Base-by-base conservation (phyloP, 352 stramenopile species). In the Achlya hypogyna region DNA sequence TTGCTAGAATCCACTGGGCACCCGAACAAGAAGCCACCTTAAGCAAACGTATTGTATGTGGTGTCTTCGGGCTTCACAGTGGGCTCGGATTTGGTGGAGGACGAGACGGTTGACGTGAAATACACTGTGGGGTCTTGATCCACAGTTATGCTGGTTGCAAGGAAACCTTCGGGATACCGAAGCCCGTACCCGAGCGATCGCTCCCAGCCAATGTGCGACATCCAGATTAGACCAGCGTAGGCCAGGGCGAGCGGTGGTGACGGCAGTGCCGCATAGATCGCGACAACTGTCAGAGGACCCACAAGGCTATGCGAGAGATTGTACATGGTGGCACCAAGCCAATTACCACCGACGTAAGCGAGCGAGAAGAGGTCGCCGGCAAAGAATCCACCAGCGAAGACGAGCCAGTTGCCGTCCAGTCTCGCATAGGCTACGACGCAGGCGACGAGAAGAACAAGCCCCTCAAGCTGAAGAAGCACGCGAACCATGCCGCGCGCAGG, bases 281-380 rank as follows among this genome's bases (percentile, higher is more conserved):
- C 31, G 2, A 54, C 12, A 25, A 56, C 18, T 6, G 56, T 16
- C 1, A 38, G 18, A 5, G 59, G 59, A 9, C 59, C 59, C 16
- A 65, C 59, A 58, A 65, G 43, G 5, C 27, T 65, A 22, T 65
- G 59, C 27, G 59, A 65, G 20, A 54, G 18, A 23, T 65, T 65
- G 59, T 65, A 65, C 6, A 65, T 29, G 20, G 20, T 65, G 10
- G 29, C 47, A 20, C 59, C 59, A 1, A 65, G 2, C 20, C 29
- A 51, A 14, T 51, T 51, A 18, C 59, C 59, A 58, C 47, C 47
- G 29, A 31, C 59, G 28, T 65, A 65, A 2, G 23, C 59, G 59
- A 65, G 10, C 16, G 59, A 65, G 18, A 65, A 34, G 27, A 65
- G 25, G 25, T 65, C 59, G 18, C 59, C 59, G 32, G 59, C 59